Evolutionary conservation across 306 rosid genomes (phyloP), one percentile per base, ranked within the genome.

Genomic region (Pyrus pyrifolia): DNA sequence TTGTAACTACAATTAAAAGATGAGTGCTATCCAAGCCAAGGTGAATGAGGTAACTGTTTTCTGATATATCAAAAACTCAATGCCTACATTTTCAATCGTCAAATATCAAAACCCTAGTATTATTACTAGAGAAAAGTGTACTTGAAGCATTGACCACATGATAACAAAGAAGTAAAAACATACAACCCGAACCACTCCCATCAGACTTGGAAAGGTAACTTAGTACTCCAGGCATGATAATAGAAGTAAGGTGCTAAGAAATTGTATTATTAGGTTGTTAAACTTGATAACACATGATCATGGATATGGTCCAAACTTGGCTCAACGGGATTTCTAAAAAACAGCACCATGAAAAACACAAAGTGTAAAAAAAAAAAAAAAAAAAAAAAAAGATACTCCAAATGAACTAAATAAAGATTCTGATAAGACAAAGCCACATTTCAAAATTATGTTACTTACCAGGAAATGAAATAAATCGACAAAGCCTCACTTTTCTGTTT

Each of bases 1-100:
- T 35, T 67, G 30, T 53, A 57, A n/a, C 67, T 53, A 81, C 70
- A 46, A 72, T 35, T 42, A 68, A 70, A 73, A 44, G 67, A 78
- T 6, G 12, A 57, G 61, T 5, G 11, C 61, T 9, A 21, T n/a
- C 61, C 27, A 55, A 53, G 42, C 65, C 67, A 35, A 71, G 51
- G 51, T 35, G 33, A 21, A 10, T 15, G 21, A 52, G 33, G 25
- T 19, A 51, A 51, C 44, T 51, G 22, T 49, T 33, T 70, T 27
- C 10, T 51, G 42, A 29, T 19, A 49, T 30, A 31, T 31, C 63
- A 53, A 10, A 68, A n/a, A 12, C 21, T 21, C 11, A 53, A 49
- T 15, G 33, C 19, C 68, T 27, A 27, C 73, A 49, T 49, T 23
- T 59, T 49, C 42, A 40, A 8, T 59, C 42, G 11, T 22, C 71